Conservation (phyloP, 2,329 filamentous ascomycete genomes). For the Dactylellina cionopaga region DNA sequence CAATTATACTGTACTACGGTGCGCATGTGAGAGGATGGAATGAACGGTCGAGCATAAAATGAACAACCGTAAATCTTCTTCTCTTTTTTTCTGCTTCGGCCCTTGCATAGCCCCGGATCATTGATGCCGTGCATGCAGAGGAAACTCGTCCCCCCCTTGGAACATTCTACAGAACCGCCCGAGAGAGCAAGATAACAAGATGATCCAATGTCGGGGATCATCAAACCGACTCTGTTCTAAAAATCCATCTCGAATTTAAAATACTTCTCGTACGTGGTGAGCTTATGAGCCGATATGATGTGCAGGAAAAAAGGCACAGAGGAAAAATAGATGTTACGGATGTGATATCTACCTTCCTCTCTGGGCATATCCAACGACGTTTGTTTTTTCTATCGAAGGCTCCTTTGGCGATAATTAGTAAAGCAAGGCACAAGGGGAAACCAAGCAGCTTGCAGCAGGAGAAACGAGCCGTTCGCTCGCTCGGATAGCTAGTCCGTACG, state of each 20-base stretch:
- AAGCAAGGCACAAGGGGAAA: slow-evolving; percentile 26
- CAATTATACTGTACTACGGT: no score
- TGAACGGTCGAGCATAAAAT: no score
- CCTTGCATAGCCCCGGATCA: slow-evolving; percentile 10
- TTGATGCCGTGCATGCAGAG: slow-evolving; percentile 9
- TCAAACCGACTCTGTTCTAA: neutral
- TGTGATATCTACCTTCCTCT: slow-evolving; percentile 42
- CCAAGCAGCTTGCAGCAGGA: slow-evolving; percentile 18
- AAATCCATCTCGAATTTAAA: neutral
- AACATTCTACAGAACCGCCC: neutral
- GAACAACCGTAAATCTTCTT: no score
- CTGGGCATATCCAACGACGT: slow-evolving; percentile 14
- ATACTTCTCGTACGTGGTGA: no score
- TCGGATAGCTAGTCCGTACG: slow-evolving; percentile 33
- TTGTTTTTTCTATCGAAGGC: slow-evolving; percentile 27
- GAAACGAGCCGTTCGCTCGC: slow-evolving; percentile 42
- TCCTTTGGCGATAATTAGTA: slow-evolving; percentile 2
- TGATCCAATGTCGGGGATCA: slow-evolving; percentile 33
- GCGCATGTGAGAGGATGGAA: no score
- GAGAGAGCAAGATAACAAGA: neutral
- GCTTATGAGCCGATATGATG: slow-evolving; percentile 31
- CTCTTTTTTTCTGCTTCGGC: neutral
- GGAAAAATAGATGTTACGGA: slow-evolving; percentile 20
- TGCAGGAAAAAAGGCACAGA: slow-evolving; percentile 20
- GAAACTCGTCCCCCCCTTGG: slow-evolving; percentile 1